Base-by-base conservation (phyloP, 768 basidiomycete species). In the Agrocybe chaxingu region DNA sequence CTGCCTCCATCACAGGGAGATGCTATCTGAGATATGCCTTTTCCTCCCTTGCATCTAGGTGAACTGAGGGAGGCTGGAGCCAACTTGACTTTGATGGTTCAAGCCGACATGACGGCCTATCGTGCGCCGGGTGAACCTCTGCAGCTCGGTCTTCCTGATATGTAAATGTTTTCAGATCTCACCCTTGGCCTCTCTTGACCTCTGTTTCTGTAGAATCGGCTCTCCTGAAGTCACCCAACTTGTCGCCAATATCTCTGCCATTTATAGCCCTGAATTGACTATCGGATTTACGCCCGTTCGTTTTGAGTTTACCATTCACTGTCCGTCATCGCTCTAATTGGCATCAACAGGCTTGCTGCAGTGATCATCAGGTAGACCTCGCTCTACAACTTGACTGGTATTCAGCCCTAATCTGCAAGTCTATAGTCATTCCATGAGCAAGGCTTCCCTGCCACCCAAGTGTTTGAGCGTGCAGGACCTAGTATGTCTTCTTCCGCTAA, bases 61-160 rank as follows among this genome's bases (percentile, higher is more conserved):
- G 73, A 85, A 60, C 62, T 94, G 61, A 75, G 81, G 48, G 68
- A 66, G 29, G 66, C 66, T 13, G 72, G 79, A 50, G 84, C 82
- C 19, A 85, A 91, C 56, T 69, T 96, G 41, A 81, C 87, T 1
- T 62, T 96, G 32, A 90, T 95, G 80, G 75, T 95, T 43, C 94
- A 96, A 66, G 89, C 89, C 0, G 94, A 97, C 60, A 96, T 96
- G 94, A 77, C 90, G 37, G 94, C 82, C 0, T 96, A 93, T 64
- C 90, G 84, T 53, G 82, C 73, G 13, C 80, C 82, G 0, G 79
- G 78, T 24, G 94, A 97, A 69, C 89, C 90, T 9, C 65, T 79
- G 1, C 94, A 97, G 63, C 78, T 97, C 7, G 92, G 89, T 12
- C 77, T 94, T 32, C 92, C 94, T 7, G 77, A 78, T 18, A 54